Base-by-base conservation (phyloP, 768 basidiomycete species). In the Russula emetica region DNA sequence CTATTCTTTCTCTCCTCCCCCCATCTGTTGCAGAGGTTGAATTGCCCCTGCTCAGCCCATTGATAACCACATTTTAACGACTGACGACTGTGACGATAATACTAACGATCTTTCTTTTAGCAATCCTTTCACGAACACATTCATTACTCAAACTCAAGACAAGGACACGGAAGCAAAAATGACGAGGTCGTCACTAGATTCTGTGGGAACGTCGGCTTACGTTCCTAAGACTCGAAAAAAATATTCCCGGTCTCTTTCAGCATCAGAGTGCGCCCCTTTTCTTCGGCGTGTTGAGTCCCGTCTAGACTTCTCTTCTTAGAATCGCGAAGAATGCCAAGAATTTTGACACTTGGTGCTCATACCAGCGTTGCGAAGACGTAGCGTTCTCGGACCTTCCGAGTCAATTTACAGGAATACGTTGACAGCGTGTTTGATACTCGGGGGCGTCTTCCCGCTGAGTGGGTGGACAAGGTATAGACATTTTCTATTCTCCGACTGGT, bases 311-410 rank as follows among this genome's bases (percentile, higher is more conserved):
- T 45, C 32, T 16, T 45, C 32, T 16, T 52, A 83, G 82, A 66
- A 82, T 84, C 62, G 80, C 83, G 28, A 76, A 77, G 30, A 82
- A 80, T 72, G 65, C 76, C 24, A 75, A 74, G 54, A 73, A 74
- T 66, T 84, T 82, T 58, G 83, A 84, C 64, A 79, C 75, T 5
- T 84, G 83, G 83, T 74, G 77, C 8, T 73, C 76, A 1, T 74
- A 79, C 67, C 81, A 84, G 65, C 70, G 76, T 47, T 80, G 79
- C 65, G 81, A 82, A 67, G 79, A 82, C 62, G 82, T 78, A 6
- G 77, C 79, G 0, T 78, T 75, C 67, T 69, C 74, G 13, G 81
- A 83, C 64, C 67, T 83, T 38, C 80, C 82, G 1, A 66, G 71
- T 1, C 76, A 76, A 3, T 69, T 81, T 36, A 72, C 70, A n/a